A percentile compares a stretch with the other conserved stretches of the same genome.
Conservation (phyloP, 257 asterid species). For the Lithospermum erythrorhizon region DNA sequence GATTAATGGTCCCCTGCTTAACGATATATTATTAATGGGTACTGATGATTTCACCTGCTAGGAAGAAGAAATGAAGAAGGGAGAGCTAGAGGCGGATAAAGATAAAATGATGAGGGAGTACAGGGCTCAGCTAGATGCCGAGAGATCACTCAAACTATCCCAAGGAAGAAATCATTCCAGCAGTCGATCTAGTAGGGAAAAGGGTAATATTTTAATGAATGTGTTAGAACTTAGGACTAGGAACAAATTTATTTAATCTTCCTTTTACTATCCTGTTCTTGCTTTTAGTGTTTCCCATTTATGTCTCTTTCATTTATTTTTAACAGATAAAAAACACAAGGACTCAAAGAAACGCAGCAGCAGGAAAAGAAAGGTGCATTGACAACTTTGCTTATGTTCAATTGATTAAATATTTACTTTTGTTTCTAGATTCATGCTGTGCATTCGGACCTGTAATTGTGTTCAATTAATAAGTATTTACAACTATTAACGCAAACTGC, state of each 20-base stretch:
- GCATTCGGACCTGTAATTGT: background rate
- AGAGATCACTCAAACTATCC: constrained; percentile 73
- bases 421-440: background rate
- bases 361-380: constrained; percentile 82
- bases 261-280: background rate
- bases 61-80: constrained; percentile 97
- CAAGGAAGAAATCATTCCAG: constrained; percentile 82
- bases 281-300: constrained; percentile 7
- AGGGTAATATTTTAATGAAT: constrained; percentile 34
- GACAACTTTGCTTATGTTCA: constrained; percentile 3
- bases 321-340: constrained; percentile 71
- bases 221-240: background rate
- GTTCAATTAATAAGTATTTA: background rate
- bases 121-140: constrained; percentile 97
- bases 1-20: background rate
- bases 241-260: no score
- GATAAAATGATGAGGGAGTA: constrained; percentile 97
- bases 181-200: constrained; percentile 54
- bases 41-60: constrained; percentile 26
- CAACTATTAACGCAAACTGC: background rate
- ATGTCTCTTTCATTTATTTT: constrained; percentile 11
- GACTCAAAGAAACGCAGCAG: constrained; percentile 65
- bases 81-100: constrained; percentile 97
- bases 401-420: background rate
- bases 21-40: background rate